Conservation (phyloP, 345 rosid genomes). For the Rubroshorea leprosula region DNA sequence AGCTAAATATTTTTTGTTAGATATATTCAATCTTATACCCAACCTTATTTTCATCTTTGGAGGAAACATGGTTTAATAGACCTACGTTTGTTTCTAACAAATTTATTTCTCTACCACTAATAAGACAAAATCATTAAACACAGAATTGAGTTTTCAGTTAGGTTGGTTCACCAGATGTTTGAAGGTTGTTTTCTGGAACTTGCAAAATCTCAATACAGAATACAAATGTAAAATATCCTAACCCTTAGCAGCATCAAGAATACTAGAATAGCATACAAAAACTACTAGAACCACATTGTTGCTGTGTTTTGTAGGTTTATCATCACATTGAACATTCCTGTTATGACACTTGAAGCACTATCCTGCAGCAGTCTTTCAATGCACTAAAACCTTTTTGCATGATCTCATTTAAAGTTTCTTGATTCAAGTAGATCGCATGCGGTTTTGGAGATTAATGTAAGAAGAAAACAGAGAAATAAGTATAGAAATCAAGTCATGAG, state of each 20-base stretch:
- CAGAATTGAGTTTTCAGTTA: background rate
- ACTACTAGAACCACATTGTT: background rate
- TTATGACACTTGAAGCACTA: no score
- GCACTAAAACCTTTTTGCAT: slow-evolving; percentile 1
- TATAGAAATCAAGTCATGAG: slow-evolving; percentile 64
- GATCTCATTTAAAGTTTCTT: slow-evolving; percentile 14
- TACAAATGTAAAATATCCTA: background rate
- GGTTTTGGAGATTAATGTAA: slow-evolving; percentile 80
- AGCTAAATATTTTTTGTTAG: no score
- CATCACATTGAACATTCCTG: background rate
- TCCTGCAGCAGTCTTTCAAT: background rate
- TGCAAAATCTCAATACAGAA: background rate
- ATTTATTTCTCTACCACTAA: background rate
- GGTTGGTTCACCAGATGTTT: background rate
- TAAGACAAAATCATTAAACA: background rate
- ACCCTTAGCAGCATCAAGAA: background rate
- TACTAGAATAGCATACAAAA: background rate
- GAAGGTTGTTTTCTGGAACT: background rate
- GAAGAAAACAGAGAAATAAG: slow-evolving; percentile 70
- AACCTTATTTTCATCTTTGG: background rate
- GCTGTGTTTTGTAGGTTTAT: background rate
- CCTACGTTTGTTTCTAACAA: background rate
- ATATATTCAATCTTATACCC: background rate
- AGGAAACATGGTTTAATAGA: background rate
- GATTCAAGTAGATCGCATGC: slow-evolving; percentile 71